Base-by-base conservation (phyloP, 495 filamentous ascomycete species). In the Penicillium ochrochloron region DNA sequence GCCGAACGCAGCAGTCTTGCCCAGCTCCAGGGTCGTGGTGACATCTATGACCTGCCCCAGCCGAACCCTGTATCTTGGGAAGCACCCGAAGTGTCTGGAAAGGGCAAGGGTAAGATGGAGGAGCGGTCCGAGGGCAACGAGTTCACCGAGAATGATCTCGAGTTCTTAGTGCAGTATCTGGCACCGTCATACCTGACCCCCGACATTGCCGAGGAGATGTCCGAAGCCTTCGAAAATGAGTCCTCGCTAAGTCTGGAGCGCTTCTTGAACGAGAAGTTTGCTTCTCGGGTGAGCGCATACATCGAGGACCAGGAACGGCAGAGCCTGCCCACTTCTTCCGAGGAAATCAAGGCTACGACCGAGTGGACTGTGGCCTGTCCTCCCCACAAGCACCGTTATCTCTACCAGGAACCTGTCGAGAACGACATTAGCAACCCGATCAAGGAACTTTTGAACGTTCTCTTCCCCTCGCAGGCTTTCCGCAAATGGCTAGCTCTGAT, bases 361-460 rank as follows among this genome's bases (percentile, higher is more conserved):
- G 78, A 81, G 9, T 94, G 91, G 91, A 85, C 84, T 44, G 89
- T 95, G 15, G 91, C 95, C 23, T 83, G 87, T 15, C 95, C 95
- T 35, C 95, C 95, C 3, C 94, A 98, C 78, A 99, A 98, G 76
- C 93, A 97, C 68, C 92, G 93, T 5, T 99, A 89, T 77, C 78
- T 96, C 12, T 99, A 92, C 76, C 85, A 91, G 44, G 86, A 93
- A 59, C 67, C 78, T 14, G 73, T 79, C 1, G 70, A 69, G 10
- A 29, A 70, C 44, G 73, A 75, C 42, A 55, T 74, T 63, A 70
- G 78, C 9, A 77, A 82, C n/a, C 92, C 93, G 0, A 79, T 95
- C 52, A 85, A 88, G 59, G 90, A 92, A 69, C 78, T 98, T 15
- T 69, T 97, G 21, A 85, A 94, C 55, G 83, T 89, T 14, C 81